A percentile compares a stretch with the other conserved stretches of the same genome.
phyloP scores from a whole-genome alignment of 139 green algal species.

The Dunaliella primolecta region DNA sequence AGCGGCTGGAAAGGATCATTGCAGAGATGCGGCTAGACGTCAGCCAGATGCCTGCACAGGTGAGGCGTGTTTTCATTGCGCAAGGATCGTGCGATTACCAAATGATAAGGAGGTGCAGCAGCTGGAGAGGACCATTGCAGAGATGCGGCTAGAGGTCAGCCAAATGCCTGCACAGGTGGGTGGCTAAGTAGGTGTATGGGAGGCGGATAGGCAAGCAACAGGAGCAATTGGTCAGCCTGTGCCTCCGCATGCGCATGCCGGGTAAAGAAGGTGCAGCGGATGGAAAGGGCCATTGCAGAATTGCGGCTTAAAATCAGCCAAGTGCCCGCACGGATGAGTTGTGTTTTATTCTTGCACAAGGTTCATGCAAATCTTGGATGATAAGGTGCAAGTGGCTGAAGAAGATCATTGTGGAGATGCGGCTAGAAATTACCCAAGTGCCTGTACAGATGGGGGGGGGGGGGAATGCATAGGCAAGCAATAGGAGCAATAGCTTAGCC shows the following conservation, averaged over 20 bases:
- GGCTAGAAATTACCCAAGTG: background rate
- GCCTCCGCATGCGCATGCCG: no score
- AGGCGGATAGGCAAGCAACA: no score
- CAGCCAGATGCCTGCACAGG: background rate
- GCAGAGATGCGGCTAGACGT: background rate
- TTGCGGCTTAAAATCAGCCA: background rate
- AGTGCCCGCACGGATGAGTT: background rate
- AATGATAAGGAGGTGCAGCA: constrained; percentile 1
- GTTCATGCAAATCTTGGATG: background rate
- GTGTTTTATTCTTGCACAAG: background rate
- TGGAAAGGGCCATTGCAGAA: background rate
- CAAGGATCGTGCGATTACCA: background rate
- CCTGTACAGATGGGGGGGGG: background rate
- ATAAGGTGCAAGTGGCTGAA: constrained; percentile 10
- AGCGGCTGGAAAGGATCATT: background rate
- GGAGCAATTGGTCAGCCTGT: no score
- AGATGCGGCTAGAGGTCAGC: background rate
- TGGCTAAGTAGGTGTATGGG: background rate
- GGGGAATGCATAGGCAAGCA: no score
- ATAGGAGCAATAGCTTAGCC: no score
- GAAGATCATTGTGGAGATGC: background rate
- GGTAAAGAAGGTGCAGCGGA: constrained; percentile 1
- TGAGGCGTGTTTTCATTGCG: background rate
- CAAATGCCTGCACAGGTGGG: background rate
- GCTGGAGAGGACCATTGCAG: background rate